Percentiles rank a stretch among this genome's conserved stretches.
phyloP scores from a whole-genome alignment of 2,329 filamentous ascomycete species.

The Ambrosiella xylebori region DNA sequence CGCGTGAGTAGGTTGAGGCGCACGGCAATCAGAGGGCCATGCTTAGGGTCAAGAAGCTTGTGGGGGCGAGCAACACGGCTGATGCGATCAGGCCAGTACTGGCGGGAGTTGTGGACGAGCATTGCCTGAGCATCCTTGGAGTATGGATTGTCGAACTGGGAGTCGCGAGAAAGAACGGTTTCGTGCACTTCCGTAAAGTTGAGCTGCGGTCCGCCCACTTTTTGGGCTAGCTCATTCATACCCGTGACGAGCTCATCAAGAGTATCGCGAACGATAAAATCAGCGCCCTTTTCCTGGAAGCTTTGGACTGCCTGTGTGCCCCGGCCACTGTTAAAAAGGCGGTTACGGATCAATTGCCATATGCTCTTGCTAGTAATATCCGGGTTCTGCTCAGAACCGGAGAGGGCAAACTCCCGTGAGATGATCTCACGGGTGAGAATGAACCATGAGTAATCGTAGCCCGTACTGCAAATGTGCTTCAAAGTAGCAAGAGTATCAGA shows the following conservation, averaged over 20 bases:
- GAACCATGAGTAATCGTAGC: conserved; percentile 48
- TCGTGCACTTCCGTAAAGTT: conserved; percentile 27
- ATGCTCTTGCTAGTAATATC: conserved; percentile 41
- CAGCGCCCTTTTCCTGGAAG: conserved; percentile 39
- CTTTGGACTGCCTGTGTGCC: conserved; percentile 38
- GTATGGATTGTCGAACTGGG: conserved; percentile 37
- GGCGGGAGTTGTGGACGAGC: conserved; percentile 39
- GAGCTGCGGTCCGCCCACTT: conserved; percentile 29
- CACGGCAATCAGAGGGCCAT: conserved; percentile 43
- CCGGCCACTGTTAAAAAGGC: conserved; percentile 30
- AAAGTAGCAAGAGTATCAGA: conserved; percentile 40
- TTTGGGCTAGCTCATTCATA: conserved; percentile 39
- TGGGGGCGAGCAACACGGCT: conserved; percentile 37
- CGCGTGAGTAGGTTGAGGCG: conserved; percentile 42
- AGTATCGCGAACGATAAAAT: conserved; percentile 41
- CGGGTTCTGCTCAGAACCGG: conserved; percentile 46
- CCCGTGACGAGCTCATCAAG: conserved; percentile 36
- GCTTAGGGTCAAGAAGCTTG: conserved; percentile 32
- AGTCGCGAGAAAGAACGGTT: conserved; percentile 35
- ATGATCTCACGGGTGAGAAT: conserved; percentile 41
- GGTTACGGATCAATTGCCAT: conserved; percentile 31
- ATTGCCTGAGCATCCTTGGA: conserved; percentile 45
- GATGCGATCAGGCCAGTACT: conserved; percentile 36
- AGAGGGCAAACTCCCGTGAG: conserved; percentile 43
- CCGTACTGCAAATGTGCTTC: conserved; percentile 40